These are phyloP conservation scores for Heliosperma pusillum DNA, from an alignment of 148 eudicot species.

Conservation along the genomic window DNA sequence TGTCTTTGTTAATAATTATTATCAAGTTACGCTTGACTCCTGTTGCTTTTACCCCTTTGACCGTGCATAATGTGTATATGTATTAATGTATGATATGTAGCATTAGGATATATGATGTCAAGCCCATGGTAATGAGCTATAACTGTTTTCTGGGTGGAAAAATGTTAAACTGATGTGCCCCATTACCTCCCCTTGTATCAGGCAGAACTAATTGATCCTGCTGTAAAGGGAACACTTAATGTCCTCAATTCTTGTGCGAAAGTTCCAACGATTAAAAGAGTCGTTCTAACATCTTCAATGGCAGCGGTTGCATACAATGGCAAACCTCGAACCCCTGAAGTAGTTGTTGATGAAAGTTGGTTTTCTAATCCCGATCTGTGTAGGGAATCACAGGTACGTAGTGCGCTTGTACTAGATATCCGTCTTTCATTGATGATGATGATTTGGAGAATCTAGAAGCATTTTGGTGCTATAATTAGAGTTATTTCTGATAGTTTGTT, in stretches of 20 bases:
- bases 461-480: background rate
- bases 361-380: slow-evolving; percentile 33
- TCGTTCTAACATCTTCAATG: slow-evolving; percentile 53
- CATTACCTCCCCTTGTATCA: slow-evolving; percentile 12
- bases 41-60: background rate
- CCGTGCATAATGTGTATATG: background rate
- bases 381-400: slow-evolving; percentile 38
- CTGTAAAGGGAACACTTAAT: slow-evolving; percentile 55
- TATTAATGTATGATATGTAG: background rate
- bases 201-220: slow-evolving; percentile 56
- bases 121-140: background rate
- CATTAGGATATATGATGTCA: background rate
- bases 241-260: slow-evolving; percentile 51
- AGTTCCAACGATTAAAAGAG: slow-evolving; percentile 40
- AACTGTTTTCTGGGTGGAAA: background rate
- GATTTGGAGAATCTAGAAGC: background rate
- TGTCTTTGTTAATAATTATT: background rate
- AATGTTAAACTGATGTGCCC: background rate
- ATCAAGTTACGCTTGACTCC: background rate
- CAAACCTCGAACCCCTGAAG: slow-evolving; percentile 36
- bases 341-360: slow-evolving; percentile 55
- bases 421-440: background rate
- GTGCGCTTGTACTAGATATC: slow-evolving; percentile 7
- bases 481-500: background rate
- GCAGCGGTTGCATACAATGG: slow-evolving; percentile 39